Base-by-base conservation (phyloP, 2,329 filamentous ascomycete genomes). In the Fusarium citri region DNA sequence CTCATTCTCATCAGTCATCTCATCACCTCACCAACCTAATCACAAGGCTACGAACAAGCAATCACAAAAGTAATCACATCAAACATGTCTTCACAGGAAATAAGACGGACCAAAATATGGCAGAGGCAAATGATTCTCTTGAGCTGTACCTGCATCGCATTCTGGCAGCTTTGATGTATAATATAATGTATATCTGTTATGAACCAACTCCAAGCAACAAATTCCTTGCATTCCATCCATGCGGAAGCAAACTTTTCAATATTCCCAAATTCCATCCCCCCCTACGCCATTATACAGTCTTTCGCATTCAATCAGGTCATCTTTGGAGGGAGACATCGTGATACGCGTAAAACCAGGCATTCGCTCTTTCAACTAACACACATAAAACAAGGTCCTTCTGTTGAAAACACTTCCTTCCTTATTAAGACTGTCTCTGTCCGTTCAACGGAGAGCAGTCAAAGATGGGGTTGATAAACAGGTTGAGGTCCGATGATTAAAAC, bases 111-210 rank as follows among this genome's bases (percentile, higher is more conserved):
- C 11, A 43, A n/a, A 22, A 12, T 20, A 22, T 56, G 8, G 23
- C 40, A 47, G 49, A 69, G 56, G 68, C 54, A 63, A 66, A 59
- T 63, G 50, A 66, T 65, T 71, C 61, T 71, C 61, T 71, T 72
- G 43, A 65, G 63, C 71, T 55, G 64, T 75, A 72, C 72, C 68
- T 56, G 58, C 64, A 64, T 75, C 45, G 73, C 73, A 75, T 75
- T 75, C 73, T 74, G 72, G 64, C 62, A 63, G 72, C 64, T 64
- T 59, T 56, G 64, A 30, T 75, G 66, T 75, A 73, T 75, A 71
- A 72, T 75, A 71, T 75, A 73, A 53, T 72, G 46, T 73, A 71
- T 74, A 75, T 75, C 69, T 59, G 55, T 64, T 61, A 51, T 54
- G 42, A 31, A 31, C 59, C 51, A 49, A 64, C 62, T 65, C 61